phyloP scores from a whole-genome alignment of 1,284 basidiomycete species.

The Sanghuangporus weigelae region DNA sequence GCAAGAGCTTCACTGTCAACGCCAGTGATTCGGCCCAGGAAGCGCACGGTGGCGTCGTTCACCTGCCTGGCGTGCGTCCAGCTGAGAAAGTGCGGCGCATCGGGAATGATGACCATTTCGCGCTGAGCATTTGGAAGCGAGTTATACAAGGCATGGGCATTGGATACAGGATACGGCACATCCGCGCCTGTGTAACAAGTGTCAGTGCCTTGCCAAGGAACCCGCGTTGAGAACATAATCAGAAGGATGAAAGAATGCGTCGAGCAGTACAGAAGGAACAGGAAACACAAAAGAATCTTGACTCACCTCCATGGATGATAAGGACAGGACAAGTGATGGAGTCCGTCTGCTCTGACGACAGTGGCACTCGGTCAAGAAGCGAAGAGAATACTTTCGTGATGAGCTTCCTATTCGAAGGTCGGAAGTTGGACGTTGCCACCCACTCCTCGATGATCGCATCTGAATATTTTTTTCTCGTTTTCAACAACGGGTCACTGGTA shows the following conservation, averaged over 20 bases:
- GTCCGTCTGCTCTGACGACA: conserved; percentile 6
- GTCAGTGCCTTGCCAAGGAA: neutral
- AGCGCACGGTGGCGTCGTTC: conserved; percentile 17
- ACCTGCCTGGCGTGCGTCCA: conserved; percentile 20
- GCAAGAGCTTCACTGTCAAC: conserved; percentile 12
- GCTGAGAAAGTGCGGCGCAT: conserved; percentile 19
- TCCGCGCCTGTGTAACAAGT: neutral
- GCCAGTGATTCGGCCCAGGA: conserved; percentile 19
- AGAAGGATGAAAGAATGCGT: neutral
- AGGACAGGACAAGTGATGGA: conserved; percentile 19
- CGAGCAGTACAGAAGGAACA: neutral
- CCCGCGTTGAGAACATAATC: conserved; percentile 6
- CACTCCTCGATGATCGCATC: conserved; percentile 21
- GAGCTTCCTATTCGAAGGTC: conserved; percentile 18
- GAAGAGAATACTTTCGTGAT: conserved; percentile 21
- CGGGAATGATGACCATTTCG: conserved; percentile 17
- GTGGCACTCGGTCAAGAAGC: conserved; percentile 17
- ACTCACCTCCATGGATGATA: conserved; percentile 20
- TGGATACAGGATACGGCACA: conserved; percentile 4
- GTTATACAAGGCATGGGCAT: conserved; percentile 17
- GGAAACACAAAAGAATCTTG: neutral
- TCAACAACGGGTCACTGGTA: neutral
- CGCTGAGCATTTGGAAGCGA: conserved; percentile 17
- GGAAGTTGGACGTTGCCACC: conserved; percentile 18
- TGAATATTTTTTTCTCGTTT: neutral